Base-by-base conservation (phyloP, 257 asterid genomes). In the Euphrasia confusa region DNA sequence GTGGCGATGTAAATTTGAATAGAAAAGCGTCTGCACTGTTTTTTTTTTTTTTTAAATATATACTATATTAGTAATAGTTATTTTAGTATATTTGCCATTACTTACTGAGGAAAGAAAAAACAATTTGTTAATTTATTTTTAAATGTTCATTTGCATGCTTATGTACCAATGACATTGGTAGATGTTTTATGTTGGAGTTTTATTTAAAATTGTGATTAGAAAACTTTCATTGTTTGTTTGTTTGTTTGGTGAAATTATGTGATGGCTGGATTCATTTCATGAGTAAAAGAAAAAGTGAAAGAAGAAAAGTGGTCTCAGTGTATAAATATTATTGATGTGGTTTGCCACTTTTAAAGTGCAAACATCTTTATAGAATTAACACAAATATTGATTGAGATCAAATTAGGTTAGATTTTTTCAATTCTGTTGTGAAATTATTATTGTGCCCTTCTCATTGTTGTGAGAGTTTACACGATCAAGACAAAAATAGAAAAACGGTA, bases 271-370 rank as follows among this genome's bases (percentile, higher is more conserved):
- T 54, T 33, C 24, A 54, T 32, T n/a, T 56, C 32, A 58, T 12
- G 55, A 49, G 21, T 49, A 15, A 49, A 49, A 49, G 68, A 40
- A 10, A 45, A 64, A 24, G 63, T 58, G 42, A 59, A 58, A 35
- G 39, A 4, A 53, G 60, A 71, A 71, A 71, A 68, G 69, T 74
- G 75, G 55, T 24, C 66, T 24, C 66, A 39, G 64, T 21, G 33
- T 7, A n/a, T 68, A 63, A 21, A 21, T 21, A 21, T 21, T 21
- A 60, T 72, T 69, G 63, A 60, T 71, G 68, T 66, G 78, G 81
- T 72, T 69, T 66, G 76, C 81, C 76, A 72, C 75, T 72, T 70
- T 3, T 61, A 35, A 69, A 52, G 67, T 63, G 73, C 63, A 63
- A 68, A 63, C 71, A 57, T 69, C 69, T 62, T 66, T 69, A 24